Base-by-base conservation (phyloP, 306 rosid species). In the Urtica urens region DNA sequence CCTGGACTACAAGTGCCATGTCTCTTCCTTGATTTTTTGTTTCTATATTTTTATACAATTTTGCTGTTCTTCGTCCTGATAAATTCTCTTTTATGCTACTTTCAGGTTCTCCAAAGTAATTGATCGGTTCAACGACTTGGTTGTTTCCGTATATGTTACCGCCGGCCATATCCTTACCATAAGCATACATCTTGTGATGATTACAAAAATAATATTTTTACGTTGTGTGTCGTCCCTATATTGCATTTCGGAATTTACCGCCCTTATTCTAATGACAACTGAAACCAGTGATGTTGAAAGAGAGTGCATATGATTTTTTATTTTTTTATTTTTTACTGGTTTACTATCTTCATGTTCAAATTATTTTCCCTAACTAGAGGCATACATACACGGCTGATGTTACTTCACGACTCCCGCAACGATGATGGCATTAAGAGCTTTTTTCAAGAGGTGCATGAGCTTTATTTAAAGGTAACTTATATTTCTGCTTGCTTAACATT, bases 141-240 rank as follows among this genome's bases (percentile, higher is more conserved):
- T 79, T 72, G 95, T 90, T 42, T 90, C 97, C 0, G 94, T 85
- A 12, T 90, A 90, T 42, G 95, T 90, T 60, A 90, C 97, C 11
- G 97, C 97, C 67, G 95, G 90, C 77, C 97, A 90, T 90, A 90
- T 84, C 97, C 97, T 90, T 30, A 53, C n/a, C n/a, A n/a, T n/a
- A n/a, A n/a, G n/a, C n/a, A n/a, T 49, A 46, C 40, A 9, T 30
- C 53, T 38, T 7, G 44, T 33, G 38, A 16, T 63, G 7, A 29
- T 55, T 55, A 47, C 26, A 38, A 18, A 31, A 38, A 48, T 33
- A 38, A 10, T 16, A 11, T n/a, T n/a, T 23, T 33, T 7, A 7
- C 19, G 37, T 13, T 33, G 18, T 33, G 7, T 23, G 4, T 12
- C 37, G 30, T 37, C 23, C 38, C 17, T 33, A 51, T 34, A 18